Evolutionary conservation across 225 moss, liverwort and hornwort genomes (phyloP), one percentile per base, ranked within the genome.

Genomic region (Antitrichia curtipendula): DNA sequence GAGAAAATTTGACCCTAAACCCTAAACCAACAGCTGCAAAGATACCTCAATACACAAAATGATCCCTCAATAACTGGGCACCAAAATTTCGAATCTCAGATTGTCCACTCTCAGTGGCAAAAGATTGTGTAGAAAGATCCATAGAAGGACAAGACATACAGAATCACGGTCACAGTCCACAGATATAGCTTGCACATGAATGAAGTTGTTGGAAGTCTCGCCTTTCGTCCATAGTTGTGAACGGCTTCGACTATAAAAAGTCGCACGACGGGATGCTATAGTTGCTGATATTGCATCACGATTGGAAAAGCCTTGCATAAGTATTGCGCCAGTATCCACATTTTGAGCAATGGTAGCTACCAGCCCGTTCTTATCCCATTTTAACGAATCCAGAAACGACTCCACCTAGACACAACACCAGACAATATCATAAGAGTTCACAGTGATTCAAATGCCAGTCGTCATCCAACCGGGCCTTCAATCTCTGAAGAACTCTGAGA

Each of bases 101-200:
- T 70, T 81, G 36, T 83, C 50, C 69, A 87, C 68, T 38, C 41
- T 77, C 53, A 75, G 36, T 43, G 21, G 31, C 47, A 83, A 78
- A 72, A 10, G 36, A 16, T 85, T 86, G 50, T 56, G 20, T 45
- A 75, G 47, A 90, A 81, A 54, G 62, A 85, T 87, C 70, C 56
- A 77, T 31, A 83, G 82, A 63, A 78, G 89, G 43, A 80, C 58
- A 88, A 75, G 86, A 86, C 96, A 78, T 94, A 98, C 97, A 91
- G 99, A 99, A 91, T 99, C 99, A 77, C 97, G 93, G 90, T 99
- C 99, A 91, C 99, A 99, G 93, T 99, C 99, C 82, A 99, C 88
- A 87, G 93, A 99, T 80, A 99, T 94, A 93, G 97, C 96, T 69
- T 94, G 90, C 86, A 99, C 93, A 86, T 95, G 94, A 87, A 99